A percentile compares a stretch with the other conserved stretches of the same genome.
Conservation (phyloP, 306 rosid species). For the Dalbergia cochinchinensis region DNA sequence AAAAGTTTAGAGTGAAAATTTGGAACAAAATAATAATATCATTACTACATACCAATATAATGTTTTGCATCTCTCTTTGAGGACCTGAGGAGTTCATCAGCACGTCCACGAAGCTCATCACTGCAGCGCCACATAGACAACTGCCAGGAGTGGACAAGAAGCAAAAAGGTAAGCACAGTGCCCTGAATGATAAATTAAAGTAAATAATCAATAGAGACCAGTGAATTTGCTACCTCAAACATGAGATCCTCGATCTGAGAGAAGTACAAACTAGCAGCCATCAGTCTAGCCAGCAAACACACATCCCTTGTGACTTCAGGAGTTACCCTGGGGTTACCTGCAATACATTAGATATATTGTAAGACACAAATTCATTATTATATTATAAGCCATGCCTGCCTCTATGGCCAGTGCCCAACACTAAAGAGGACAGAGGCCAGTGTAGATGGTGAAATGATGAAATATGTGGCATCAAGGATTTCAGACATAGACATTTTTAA, state of each 20-base stretch:
- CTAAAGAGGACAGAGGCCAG: neutral
- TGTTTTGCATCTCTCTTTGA: constrained; percentile 85
- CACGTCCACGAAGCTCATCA: constrained; percentile 72
- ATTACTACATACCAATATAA: constrained; percentile 68
- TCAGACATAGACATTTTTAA: neutral
- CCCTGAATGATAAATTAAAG: neutral
- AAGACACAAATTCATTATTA: constrained; percentile 21
- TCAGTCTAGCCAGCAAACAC: constrained; percentile 91
- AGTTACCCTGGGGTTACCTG: constrained; percentile 94
- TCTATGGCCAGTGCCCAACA: neutral
- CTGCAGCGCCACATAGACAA: constrained; percentile 95
- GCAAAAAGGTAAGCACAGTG: constrained; percentile 7
- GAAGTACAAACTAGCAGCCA: constrained; percentile 93
- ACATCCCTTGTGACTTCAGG: constrained; percentile 95
- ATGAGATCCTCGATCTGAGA: constrained; percentile 94
- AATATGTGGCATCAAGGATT: constrained; percentile 15
- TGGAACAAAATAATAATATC: neutral
- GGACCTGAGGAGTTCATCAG: constrained; percentile 71
- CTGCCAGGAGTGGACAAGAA: constrained; percentile 46
- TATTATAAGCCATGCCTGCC: constrained; percentile 1
- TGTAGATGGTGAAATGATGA: constrained; percentile 21
- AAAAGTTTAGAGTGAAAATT: neutral
- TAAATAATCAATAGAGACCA: constrained; percentile 1
- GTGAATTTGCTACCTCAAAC: constrained; percentile 75
- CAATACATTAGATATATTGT: constrained; percentile 42